These are phyloP conservation scores for Alternaria triticimaculans DNA, from an alignment of 2,329 filamentous ascomycete species.

Conservation along the genomic window DNA sequence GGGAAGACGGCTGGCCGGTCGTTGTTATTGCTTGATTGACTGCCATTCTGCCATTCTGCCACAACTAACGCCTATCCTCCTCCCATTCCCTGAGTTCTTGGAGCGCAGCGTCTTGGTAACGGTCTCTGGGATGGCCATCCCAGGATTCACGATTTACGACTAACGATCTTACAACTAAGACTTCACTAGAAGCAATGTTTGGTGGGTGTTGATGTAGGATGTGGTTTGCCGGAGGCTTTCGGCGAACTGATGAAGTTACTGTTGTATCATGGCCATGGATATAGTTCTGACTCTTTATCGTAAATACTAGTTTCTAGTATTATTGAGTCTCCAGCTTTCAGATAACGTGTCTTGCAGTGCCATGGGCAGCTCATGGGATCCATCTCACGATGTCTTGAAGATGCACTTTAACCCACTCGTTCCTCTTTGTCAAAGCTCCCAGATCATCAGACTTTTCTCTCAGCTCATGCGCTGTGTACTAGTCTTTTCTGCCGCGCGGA, in stretches of 20 bases:
- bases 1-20: slow-evolving; percentile 38
- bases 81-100: background rate
- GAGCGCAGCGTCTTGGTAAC: background rate
- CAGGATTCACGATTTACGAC: background rate
- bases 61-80: background rate
- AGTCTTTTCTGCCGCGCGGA: background rate
- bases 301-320: background rate
- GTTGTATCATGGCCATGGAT: background rate
- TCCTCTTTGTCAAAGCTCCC: background rate
- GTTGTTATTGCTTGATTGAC: slow-evolving; percentile 13
- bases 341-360: background rate
- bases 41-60: too few species aligned
- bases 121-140: background rate
- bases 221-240: background rate
- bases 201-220: background rate
- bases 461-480: background rate
- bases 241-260: background rate
- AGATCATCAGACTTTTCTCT: background rate
- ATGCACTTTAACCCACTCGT: background rate
- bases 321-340: background rate
- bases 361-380: background rate
- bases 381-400: background rate
- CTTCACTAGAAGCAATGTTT: background rate
- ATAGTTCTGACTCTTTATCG: background rate
- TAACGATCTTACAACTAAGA: background rate